Evolutionary conservation across 1,284 basidiomycete genomes (phyloP).

Genomic region (Trichosporon sp.): DNA sequence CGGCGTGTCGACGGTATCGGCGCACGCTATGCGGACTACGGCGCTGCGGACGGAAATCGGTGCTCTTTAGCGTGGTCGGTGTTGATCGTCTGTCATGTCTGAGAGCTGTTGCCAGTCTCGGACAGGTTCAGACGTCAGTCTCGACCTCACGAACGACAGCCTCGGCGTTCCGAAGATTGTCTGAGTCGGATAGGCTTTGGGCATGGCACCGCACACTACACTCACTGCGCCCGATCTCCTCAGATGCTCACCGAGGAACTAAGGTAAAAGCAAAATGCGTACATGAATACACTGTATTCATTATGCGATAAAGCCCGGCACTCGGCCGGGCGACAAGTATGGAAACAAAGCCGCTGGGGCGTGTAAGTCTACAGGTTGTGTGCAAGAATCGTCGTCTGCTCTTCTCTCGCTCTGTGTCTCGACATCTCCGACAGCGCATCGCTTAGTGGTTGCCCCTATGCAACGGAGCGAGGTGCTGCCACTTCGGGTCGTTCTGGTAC

Average conservation of each 20-base stretch:
- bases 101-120: not conserved
- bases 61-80: not conserved
- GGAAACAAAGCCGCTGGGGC: not conserved
- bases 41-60: not conserved
- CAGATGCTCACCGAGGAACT: no score
- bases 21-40: no score
- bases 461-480: conserved; percentile 14
- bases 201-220: no score
- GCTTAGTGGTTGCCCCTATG: not conserved
- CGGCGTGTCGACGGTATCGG: no score
- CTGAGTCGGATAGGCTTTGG: no score
- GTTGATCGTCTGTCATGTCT: not conserved
- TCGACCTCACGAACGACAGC: no score
- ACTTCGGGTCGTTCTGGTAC: conserved; percentile 20
- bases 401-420: not conserved
- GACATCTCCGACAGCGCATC: not conserved
- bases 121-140: not conserved
- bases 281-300: not conserved
- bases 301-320: not conserved
- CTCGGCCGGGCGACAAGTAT: not conserved
- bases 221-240: no score
- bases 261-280: not conserved
- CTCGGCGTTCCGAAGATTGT: no score
- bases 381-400: not conserved
- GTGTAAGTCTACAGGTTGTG: not conserved